Conservation (phyloP, 495 filamentous ascomycete genomes). For the Talaromyces thailandensis region DNA sequence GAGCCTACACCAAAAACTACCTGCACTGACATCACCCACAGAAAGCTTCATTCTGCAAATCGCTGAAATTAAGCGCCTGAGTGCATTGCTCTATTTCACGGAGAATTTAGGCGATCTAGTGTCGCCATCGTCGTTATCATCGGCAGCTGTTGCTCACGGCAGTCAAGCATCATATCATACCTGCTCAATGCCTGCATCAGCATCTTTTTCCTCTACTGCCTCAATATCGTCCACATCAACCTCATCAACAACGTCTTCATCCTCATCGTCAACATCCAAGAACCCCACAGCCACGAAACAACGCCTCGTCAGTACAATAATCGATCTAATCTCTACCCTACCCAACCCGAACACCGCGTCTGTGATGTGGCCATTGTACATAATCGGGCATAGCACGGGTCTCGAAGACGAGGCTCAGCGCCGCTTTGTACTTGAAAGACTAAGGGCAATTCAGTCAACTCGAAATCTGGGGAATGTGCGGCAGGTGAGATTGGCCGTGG, state of each 20-base stretch:
- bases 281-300: background rate
- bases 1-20: slow-evolving; percentile 9
- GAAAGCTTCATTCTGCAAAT: slow-evolving; percentile 8
- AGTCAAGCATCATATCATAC: background rate
- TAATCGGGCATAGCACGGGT: slow-evolving; percentile 9
- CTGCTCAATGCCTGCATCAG: background rate
- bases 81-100: slow-evolving; percentile 12
- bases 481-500: slow-evolving; percentile 8
- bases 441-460: slow-evolving; percentile 6
- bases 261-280: background rate
- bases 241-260: background rate
- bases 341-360: slow-evolving; percentile 7
- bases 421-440: slow-evolving; percentile 12
- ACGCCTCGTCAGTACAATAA: slow-evolving; percentile 9
- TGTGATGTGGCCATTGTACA: slow-evolving; percentile 13
- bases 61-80: slow-evolving; percentile 11
- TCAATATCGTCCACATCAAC: background rate
- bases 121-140: background rate
- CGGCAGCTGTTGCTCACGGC: background rate
- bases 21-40: slow-evolving; percentile 2
- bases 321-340: slow-evolving; percentile 6
- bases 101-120: slow-evolving; percentile 6
- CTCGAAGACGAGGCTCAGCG: slow-evolving; percentile 12
- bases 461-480: slow-evolving; percentile 14
- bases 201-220: background rate